Conservation (phyloP, 352 stramenopile species). For the Pythium folliculosum region DNA sequence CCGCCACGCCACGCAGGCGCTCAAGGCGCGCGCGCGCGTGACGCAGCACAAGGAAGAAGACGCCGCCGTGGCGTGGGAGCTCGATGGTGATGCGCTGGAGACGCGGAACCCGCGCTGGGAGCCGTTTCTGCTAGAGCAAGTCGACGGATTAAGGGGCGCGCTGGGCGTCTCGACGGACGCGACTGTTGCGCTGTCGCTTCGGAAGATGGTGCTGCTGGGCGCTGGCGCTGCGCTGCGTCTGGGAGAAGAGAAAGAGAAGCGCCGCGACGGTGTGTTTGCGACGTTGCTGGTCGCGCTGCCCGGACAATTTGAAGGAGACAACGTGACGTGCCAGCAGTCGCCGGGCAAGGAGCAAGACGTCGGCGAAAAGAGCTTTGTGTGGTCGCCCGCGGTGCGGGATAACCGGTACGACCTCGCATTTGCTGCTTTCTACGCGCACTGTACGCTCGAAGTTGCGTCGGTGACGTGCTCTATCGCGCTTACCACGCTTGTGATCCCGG, state of each 20-base stretch:
- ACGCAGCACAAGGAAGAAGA: too few species aligned
- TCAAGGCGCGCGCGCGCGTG: not conserved
- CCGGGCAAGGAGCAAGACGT: not conserved
- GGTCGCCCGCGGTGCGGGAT: too few species aligned
- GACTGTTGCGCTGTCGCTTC: not conserved
- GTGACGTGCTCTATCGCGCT: not conserved
- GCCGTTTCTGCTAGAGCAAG: too few species aligned
- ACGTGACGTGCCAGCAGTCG: not conserved
- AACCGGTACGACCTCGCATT: not conserved
- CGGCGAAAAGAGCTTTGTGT: not conserved
- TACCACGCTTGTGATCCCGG: too few species aligned
- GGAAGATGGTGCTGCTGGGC: not conserved
- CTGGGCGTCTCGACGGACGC: too few species aligned
- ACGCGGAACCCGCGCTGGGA: too few species aligned
- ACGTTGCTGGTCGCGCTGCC: not conserved
- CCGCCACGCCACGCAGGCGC: not conserved
- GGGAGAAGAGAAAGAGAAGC: not conserved
- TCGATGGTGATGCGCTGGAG: too few species aligned
- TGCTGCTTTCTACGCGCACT: not conserved
- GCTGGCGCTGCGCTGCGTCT: not conserved
- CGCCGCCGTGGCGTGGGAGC: too few species aligned
- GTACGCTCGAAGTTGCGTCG: not conserved
- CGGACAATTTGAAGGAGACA: not conserved
- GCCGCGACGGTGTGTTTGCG: not conserved
- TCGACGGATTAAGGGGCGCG: too few species aligned